A percentile compares a stretch with the other conserved stretches of the same genome.
These are phyloP conservation scores for Massarina eburnea DNA, from an alignment of 2,329 filamentous ascomycete genomes.

Conservation along the genomic window DNA sequence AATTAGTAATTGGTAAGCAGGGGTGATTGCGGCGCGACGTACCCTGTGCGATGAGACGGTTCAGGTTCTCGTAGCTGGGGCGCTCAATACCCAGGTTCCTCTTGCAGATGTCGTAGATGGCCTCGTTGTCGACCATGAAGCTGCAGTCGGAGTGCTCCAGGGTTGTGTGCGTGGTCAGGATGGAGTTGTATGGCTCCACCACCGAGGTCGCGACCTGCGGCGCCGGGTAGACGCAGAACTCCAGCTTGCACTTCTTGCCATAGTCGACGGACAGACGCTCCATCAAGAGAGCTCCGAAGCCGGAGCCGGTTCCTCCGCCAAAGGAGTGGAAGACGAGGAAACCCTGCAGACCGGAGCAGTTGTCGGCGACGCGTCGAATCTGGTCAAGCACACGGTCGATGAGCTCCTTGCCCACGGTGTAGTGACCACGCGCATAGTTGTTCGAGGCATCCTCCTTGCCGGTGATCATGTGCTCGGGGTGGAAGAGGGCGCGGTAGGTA, in stretches of 20 bases:
- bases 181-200: conserved; percentile 99
- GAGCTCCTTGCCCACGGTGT: conserved; percentile 99
- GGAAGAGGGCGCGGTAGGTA: conserved; percentile 93
- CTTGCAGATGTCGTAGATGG: conserved; percentile 99
- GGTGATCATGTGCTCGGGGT: conserved; percentile 99
- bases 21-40: conserved; percentile 27
- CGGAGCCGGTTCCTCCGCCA: conserved; percentile 97
- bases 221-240: conserved; percentile 99
- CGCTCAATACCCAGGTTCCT: conserved; percentile 96
- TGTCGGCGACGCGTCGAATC: conserved; percentile 92
- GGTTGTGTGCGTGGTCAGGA: conserved; percentile 97
- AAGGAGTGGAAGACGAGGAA: conserved; percentile 99
- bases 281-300: conserved; percentile 97
- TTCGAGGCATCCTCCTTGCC: conserved; percentile 99
- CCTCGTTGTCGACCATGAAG: conserved; percentile 99
- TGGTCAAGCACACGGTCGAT: conserved; percentile 98
- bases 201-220: conserved; percentile 96
- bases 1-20: conserved; percentile 27
- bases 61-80: conserved; percentile 97
- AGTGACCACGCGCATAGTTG: conserved; percentile 99
- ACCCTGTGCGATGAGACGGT: conserved; percentile 97
- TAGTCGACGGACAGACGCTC: conserved; percentile 99
- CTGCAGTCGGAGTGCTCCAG: conserved; percentile 99
- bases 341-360: conserved; percentile 96
- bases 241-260: conserved; percentile 99